Evolutionary conservation across 345 rosid species (phyloP).

Genomic region (Punica granatum): DNA sequence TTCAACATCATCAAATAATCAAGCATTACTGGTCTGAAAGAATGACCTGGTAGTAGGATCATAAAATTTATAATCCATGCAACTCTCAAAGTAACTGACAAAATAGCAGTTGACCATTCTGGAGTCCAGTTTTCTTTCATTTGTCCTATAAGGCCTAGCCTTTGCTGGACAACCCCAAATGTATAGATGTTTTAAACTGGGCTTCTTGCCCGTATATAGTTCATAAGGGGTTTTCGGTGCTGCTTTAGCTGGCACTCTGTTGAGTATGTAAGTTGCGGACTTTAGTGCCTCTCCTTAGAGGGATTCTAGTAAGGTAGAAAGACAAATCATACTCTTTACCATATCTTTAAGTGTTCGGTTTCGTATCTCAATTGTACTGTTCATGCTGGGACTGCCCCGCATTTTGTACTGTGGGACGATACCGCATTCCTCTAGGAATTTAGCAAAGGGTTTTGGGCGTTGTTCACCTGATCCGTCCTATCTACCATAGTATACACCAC

Average conservation of each 20-base stretch:
- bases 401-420: constrained; percentile 6
- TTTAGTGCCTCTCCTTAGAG: constrained; percentile 3
- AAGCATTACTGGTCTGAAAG: too few relatives aligned
- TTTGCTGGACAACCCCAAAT: too few relatives aligned
- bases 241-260: constrained; percentile 3
- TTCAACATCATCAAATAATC: too few relatives aligned
- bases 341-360: not conserved
- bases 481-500: constrained; percentile 9
- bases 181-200: not conserved
- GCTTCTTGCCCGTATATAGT: not conserved
- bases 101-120: too few relatives aligned
- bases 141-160: too few relatives aligned
- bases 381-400: not conserved
- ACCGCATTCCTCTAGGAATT: constrained; percentile 1
- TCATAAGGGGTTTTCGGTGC: not conserved
- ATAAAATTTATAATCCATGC: too few relatives aligned
- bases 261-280: not conserved
- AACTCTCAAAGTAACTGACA: too few relatives aligned
- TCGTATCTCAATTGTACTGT: constrained; percentile 1
- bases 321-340: constrained; percentile 3
- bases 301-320: not conserved
- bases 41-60: too few relatives aligned
- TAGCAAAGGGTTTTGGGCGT: constrained; percentile 1
- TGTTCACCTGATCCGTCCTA: constrained; percentile 7
- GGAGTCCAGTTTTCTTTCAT: too few relatives aligned